Base-by-base conservation (phyloP, 2,329 filamentous ascomycete species). In the Chrysoporthe cubensis region DNA sequence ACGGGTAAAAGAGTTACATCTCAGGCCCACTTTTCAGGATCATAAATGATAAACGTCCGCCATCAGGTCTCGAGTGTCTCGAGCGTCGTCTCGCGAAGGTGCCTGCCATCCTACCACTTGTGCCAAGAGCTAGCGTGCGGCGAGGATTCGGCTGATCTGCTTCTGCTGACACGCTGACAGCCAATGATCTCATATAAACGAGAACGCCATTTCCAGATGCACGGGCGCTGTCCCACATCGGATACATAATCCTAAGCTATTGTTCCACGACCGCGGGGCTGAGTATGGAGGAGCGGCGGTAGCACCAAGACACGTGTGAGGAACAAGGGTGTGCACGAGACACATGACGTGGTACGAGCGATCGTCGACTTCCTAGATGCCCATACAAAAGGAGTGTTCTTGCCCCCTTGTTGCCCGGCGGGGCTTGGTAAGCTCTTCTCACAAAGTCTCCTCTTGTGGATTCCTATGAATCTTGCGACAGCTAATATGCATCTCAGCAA, bases 321-420 rank as follows among this genome's bases (percentile, higher is more conserved):
- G 16, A 4, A 40, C 54, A 54, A 54, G 50, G 50, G 34, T 60
- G 4, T 60, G 57, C 9, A 40, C 57, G 57, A 60, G 57, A 44
- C 57, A 60, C 57, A 60, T 60, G 57, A 60, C 57, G 57, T 42
- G 34, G 34, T 42, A 16, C 21, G 40, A 42, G 50, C 50, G 13
- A 16, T 54, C 13, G 26, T 54, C 13, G 50, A 16, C 26, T 32
- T 16, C 32, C 50, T 54, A 13, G 7, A 34, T 16, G 11, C 1
- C 21, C 50, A 34, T 16, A 54, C 16, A 54, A 54, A 54, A 21
- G 50, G 50, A 54, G 50, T 21, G 26, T 5, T 13, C 50, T 32
- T 21, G 26, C 50, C 11, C 26, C 21, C 37, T 40, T 40, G 37
- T 54, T 13, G 26, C 9, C 21, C 3, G 26, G 21, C 26, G n/a